Conservation (phyloP, 257 asterid genomes). For the Paulownia fortunei region DNA sequence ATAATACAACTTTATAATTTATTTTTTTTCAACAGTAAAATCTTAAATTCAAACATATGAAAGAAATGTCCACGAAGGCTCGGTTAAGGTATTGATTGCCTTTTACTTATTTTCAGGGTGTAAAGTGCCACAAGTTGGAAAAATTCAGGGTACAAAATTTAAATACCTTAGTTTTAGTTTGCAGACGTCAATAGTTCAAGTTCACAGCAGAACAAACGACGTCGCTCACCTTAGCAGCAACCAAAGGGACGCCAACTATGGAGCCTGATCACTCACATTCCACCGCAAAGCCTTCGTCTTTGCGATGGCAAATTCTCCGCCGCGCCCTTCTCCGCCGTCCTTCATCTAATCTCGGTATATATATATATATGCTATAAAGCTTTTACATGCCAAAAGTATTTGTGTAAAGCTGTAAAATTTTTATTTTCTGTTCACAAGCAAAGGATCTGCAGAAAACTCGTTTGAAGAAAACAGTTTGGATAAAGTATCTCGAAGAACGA, state of each 20-base stretch:
- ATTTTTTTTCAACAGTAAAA: too few species aligned
- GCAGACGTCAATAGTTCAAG: background rate
- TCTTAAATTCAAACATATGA: too few species aligned
- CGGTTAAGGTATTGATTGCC: too few species aligned
- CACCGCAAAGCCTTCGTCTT: constrained; percentile 44
- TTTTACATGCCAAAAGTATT: background rate
- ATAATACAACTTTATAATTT: too few species aligned
- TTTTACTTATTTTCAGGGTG: too few species aligned
- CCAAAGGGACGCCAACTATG: constrained; percentile 9
- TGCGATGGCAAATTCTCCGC: constrained; percentile 69
- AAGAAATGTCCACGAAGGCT: too few species aligned
- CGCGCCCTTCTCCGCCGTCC: constrained; percentile 51
- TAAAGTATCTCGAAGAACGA: constrained; percentile 55
- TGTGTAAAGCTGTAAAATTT: background rate
- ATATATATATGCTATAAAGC: too few species aligned
- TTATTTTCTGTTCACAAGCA: constrained; percentile 1
- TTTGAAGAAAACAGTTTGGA: constrained; percentile 49
- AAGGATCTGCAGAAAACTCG: constrained; percentile 46
- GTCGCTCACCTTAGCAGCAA: background rate
- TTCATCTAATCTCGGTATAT: constrained; percentile 42
- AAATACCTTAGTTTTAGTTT: too few species aligned
- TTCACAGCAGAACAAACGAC: background rate
- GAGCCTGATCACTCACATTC: constrained; percentile 4
- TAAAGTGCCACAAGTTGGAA: too few species aligned
- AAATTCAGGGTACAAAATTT: too few species aligned